Percentiles rank a stretch among this genome's conserved stretches.
Conservation (phyloP, 2,329 filamentous ascomycete genomes). For the Arthroderma sp. region DNA sequence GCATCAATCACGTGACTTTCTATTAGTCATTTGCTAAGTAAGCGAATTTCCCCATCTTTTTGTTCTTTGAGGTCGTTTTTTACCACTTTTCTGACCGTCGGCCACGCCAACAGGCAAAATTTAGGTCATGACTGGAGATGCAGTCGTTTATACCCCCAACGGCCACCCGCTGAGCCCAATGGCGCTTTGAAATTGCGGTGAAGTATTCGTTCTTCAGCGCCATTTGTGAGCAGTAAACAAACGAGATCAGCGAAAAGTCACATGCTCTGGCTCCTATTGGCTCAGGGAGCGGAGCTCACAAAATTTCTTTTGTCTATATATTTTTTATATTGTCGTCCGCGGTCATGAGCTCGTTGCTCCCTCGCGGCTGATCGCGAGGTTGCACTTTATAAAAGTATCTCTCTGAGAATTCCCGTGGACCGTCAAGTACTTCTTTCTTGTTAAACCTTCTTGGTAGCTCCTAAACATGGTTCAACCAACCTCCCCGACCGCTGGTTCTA, state of each 20-base stretch:
- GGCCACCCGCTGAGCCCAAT: too few relatives aligned
- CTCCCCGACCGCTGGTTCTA: background rate
- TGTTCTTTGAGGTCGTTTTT: too few relatives aligned
- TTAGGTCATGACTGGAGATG: background rate
- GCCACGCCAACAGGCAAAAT: too few relatives aligned
- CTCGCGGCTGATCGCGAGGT: constrained; percentile 6
- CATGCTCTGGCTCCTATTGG: background rate
- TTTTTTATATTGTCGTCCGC: background rate
- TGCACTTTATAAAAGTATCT: background rate
- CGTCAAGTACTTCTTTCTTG: background rate
- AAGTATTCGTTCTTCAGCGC: background rate
- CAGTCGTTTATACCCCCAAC: background rate
- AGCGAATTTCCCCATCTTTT: too few relatives aligned
- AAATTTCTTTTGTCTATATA: background rate
- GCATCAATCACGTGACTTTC: too few relatives aligned
- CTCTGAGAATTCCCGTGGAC: background rate
- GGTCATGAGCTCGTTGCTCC: constrained; percentile 1
- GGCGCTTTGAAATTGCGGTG: background rate
- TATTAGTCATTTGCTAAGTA: too few relatives aligned
- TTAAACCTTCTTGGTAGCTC: background rate
- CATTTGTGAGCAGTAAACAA: background rate
- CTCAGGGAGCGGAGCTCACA: background rate
- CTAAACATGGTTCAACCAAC: background rate
- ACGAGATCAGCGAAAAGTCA: background rate
- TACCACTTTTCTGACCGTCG: too few relatives aligned